Base-by-base conservation (phyloP, 2,329 filamentous ascomycete genomes). In the Fusarium armeniacum region DNA sequence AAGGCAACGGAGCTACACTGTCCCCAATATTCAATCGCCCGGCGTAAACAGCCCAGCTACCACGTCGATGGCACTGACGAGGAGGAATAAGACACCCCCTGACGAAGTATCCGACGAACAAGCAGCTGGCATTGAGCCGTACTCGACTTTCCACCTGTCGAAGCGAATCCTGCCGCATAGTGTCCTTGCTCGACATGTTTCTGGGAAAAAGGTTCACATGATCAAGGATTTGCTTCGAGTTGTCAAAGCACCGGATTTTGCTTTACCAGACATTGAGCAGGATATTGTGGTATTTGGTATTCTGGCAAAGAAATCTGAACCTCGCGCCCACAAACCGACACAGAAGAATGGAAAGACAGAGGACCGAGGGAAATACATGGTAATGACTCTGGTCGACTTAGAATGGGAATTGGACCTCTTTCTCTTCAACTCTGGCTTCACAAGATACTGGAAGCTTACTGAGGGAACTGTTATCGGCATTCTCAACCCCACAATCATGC, bases 401-500 rank as follows among this genome's bases (percentile, higher is more conserved):
- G 91, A 93, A 74, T 97, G 90, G 89, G 93, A 97, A 73, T 80
- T 99, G 15, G 94, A 98, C 69, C 86, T 98, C 43, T 98, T 94
- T 74, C 87, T 99, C 16, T 99, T 99, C 80, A 92, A 93, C 74
- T 90, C 91, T 0, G 97, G 93, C 9, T 98, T 98, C 74, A 91
- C 93, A 18, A 90, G 92, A 57, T 99, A 96, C 82, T 98, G 95
- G 91, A 97, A 97, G 77, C 83, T 98, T n/a, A 90, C 90, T 0
- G 88, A 93, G 3, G 96, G 96, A n/a, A 98, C 94, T 0, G 87
- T 98, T 2, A 85, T 99, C 58, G 96, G 95, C 7, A 92, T 99
- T 28, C 84, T 99, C 32, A 99, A 99, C 76, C 96, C 96, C 2
- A 89, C 85, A 20, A 91, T 98, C 72, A 93, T 99, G 89, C 93